Percentiles rank a stretch among this genome's conserved stretches.
These are phyloP conservation scores for Chlorella sp. DNA, from an alignment of 139 green algal genomes.

Conservation along the genomic window DNA sequence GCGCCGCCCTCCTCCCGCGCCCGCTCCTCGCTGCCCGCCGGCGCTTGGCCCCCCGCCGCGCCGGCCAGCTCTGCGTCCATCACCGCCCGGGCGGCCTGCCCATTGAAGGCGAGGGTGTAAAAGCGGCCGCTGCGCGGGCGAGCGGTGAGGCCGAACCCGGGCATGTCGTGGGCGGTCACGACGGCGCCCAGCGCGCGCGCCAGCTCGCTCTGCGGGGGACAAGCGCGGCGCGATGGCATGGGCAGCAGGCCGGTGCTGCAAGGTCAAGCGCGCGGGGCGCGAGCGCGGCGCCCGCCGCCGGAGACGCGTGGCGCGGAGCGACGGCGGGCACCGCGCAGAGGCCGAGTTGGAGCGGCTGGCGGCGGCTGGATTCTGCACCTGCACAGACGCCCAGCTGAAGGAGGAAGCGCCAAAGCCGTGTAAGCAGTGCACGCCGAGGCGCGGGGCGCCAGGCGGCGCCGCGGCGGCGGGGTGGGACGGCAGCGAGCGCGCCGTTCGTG, in stretches of 20 bases:
- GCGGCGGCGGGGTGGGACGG: too few relatives aligned
- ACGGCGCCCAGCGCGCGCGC: conserved; percentile 47
- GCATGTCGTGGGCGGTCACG: conserved; percentile 83
- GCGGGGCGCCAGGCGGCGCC: not conserved
- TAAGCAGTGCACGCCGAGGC: conserved; percentile 62
- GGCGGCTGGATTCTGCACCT: too few relatives aligned
- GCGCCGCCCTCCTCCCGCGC: not conserved
- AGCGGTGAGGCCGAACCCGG: conserved; percentile 84
- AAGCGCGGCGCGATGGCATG: too few relatives aligned
- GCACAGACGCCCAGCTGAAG: conserved; percentile 65
- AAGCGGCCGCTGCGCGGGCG: conserved; percentile 41
- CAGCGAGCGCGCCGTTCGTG: too few relatives aligned
- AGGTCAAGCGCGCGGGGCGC: too few relatives aligned
- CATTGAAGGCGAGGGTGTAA: conserved; percentile 80
- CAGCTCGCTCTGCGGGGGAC: conserved; percentile 51
- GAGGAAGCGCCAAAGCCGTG: conserved; percentile 88
- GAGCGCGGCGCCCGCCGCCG: too few relatives aligned
- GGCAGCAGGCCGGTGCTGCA: too few relatives aligned
- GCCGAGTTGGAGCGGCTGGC: too few relatives aligned
- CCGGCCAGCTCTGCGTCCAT: conserved; percentile 64
- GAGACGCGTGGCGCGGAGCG: too few relatives aligned
- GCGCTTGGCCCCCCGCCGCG: not conserved
- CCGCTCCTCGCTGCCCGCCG: not conserved
- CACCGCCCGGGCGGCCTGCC: conserved; percentile 43
- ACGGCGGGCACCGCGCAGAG: too few relatives aligned